Conservation (phyloP, 129 eudicot species). For the Logfia minima region DNA sequence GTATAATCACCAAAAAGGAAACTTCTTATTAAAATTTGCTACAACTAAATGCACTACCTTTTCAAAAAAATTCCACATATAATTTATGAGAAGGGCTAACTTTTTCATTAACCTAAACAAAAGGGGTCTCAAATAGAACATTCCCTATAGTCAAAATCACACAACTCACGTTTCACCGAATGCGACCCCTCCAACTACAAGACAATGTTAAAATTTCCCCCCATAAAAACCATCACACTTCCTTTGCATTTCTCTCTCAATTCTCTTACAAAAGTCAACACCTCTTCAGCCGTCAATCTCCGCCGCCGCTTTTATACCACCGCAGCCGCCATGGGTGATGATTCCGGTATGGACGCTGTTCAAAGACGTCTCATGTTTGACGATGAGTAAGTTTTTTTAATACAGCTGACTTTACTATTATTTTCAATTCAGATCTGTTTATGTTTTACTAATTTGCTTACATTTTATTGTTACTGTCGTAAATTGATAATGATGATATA, state of each 20-base stretch:
- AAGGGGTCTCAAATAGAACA: too few species aligned
- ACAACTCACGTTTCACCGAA: not conserved
- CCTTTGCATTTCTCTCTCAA: conserved; percentile 21
- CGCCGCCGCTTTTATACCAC: conserved; percentile 17
- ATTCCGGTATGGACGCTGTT: conserved; percentile 85
- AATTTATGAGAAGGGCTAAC: too few species aligned
- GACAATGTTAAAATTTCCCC: conserved; percentile 32
- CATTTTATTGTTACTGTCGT: not conserved
- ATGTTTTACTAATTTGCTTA: too few species aligned
- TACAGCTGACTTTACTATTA: not conserved
- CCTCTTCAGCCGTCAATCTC: conserved; percentile 8
- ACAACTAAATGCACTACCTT: too few species aligned
- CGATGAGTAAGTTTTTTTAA: conserved; percentile 61
- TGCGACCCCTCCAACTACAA: not conserved
- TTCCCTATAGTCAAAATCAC: too few species aligned
- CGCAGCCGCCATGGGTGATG: conserved; percentile 59
- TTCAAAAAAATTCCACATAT: too few species aligned
- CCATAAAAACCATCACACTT: conserved; percentile 41
- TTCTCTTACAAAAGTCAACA: conserved; percentile 2
- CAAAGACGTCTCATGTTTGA: conserved; percentile 91
- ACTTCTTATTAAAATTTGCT: too few species aligned
- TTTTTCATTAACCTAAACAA: too few species aligned
- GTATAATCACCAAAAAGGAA: too few species aligned
- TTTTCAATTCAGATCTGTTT: conserved; percentile 8
- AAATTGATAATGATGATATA: not conserved